A percentile compares a stretch with the other conserved stretches of the same genome.
phyloP scores from a whole-genome alignment of 2,329 filamentous ascomycete species.

The Sporothrix luriei region DNA sequence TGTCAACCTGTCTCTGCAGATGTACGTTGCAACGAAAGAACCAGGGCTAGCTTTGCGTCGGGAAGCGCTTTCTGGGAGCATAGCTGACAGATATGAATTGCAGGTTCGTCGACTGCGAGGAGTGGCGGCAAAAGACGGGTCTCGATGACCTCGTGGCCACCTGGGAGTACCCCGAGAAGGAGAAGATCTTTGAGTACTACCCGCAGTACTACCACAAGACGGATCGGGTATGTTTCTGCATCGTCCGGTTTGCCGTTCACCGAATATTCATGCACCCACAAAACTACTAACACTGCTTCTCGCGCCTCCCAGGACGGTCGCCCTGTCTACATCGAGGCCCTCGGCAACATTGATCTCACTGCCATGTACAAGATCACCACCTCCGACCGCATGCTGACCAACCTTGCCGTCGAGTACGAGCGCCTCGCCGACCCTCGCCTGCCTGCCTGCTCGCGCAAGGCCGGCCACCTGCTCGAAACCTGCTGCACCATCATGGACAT shows the following conservation, averaged over 20 bases:
- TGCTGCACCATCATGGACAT: constrained; percentile 99
- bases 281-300: neutral
- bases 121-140: constrained; percentile 85
- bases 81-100: constrained; percentile 15
- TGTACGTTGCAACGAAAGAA: constrained; percentile 62
- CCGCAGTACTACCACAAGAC: constrained; percentile 99
- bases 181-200: constrained; percentile 85
- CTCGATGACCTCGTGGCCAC: constrained; percentile 78
- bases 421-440: constrained; percentile 90
- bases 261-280: too few species aligned
- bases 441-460: constrained; percentile 91
- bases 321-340: constrained; percentile 94
- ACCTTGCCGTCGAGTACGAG: constrained; percentile 97
- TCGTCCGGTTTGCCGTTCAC: neutral
- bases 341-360: constrained; percentile 87
- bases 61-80: too few species aligned
- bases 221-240: constrained; percentile 63
- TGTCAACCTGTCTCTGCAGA: constrained; percentile 77
- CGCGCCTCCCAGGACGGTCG: constrained; percentile 74
- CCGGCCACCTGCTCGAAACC: constrained; percentile 87
- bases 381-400: constrained; percentile 89
- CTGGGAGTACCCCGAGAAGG: constrained; percentile 87
- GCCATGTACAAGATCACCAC: constrained; percentile 93
- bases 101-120: constrained; percentile 89
- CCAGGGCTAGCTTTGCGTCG: neutral